phyloP scores from a whole-genome alignment of 1,284 basidiomycete species.

The Porodaedalea pini region DNA sequence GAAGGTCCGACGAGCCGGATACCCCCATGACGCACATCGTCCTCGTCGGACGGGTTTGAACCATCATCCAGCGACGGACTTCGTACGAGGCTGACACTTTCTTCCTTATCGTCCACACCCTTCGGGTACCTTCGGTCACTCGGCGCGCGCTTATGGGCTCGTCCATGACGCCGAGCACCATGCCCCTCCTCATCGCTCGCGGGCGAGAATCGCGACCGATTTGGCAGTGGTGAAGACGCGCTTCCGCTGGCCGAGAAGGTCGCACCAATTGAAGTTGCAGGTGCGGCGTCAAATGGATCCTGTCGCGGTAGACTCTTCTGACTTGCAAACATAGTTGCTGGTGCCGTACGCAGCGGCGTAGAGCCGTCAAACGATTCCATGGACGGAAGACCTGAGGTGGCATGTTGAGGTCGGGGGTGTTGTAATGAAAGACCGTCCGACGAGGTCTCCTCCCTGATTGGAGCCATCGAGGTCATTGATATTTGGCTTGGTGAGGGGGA shows the following conservation, averaged over 20 bases:
- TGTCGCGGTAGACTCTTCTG: slow-evolving; percentile 24
- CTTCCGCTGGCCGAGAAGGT: slow-evolving; percentile 23
- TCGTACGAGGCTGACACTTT: slow-evolving; percentile 37
- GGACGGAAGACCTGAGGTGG: not conserved
- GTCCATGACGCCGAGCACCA: slow-evolving; percentile 7
- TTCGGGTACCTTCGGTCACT: slow-evolving; percentile 34
- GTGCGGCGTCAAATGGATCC: slow-evolving; percentile 33
- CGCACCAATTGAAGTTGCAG: slow-evolving; percentile 30
- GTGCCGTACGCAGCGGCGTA: slow-evolving; percentile 13
- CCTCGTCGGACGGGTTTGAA: slow-evolving; percentile 9
- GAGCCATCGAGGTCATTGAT: slow-evolving; percentile 4
- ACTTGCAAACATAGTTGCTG: slow-evolving; percentile 23
- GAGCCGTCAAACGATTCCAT: not conserved
- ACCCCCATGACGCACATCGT: slow-evolving; percentile 1
- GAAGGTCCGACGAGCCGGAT: slow-evolving; percentile 20
- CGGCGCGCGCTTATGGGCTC: slow-evolving; percentile 23
- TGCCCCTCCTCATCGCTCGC: slow-evolving; percentile 22
- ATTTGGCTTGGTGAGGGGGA: slow-evolving; percentile 7
- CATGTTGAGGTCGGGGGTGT: slow-evolving; percentile 17
- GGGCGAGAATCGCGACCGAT: slow-evolving; percentile 20
- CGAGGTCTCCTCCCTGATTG: slow-evolving; percentile 14
- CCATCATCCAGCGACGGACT: slow-evolving; percentile 22
- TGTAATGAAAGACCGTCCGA: slow-evolving; percentile 10
- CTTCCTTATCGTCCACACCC: slow-evolving; percentile 36
- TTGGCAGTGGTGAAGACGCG: slow-evolving; percentile 11